phyloP scores from a whole-genome alignment of 257 asterid genomes.

The Verbena officinalis region DNA sequence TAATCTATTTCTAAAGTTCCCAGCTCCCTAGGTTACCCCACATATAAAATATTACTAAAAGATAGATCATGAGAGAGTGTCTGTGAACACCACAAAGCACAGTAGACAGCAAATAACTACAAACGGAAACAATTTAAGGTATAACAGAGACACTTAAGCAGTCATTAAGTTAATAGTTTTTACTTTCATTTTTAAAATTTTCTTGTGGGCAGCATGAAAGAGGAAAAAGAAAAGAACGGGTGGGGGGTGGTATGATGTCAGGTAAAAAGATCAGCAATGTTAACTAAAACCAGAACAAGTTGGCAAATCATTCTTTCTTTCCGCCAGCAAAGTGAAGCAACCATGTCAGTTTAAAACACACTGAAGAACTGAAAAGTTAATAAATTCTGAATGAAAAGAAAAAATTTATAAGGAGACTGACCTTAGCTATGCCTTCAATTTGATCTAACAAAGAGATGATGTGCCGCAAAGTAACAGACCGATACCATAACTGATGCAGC shows the following conservation, averaged over 20 bases:
- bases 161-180: neutral
- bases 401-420: constrained; percentile 37
- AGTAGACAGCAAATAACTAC: constrained; percentile 14
- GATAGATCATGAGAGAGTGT: neutral
- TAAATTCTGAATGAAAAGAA: constrained; percentile 8
- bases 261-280: constrained; percentile 3
- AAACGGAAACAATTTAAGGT: neutral
- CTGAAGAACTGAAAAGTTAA: constrained; percentile 3
- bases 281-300: constrained; percentile 19
- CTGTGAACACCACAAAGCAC: constrained; percentile 3
- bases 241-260: no score
- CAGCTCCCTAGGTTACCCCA: constrained; percentile 1
- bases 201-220: neutral
- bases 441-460: constrained; percentile 93
- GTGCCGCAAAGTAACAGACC: constrained; percentile 97
- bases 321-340: constrained; percentile 20
- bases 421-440: constrained; percentile 98
- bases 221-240: neutral
- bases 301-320: constrained; percentile 2
- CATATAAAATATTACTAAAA: neutral
- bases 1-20: neutral
- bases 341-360: constrained; percentile 18
- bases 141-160: constrained; percentile 3
- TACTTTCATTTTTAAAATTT: neutral
- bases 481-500: constrained; percentile 96